Percentiles rank a stretch among this genome's conserved stretches.
Conservation (phyloP, 2,329 filamentous ascomycete species). For the Didymella segeticola region DNA sequence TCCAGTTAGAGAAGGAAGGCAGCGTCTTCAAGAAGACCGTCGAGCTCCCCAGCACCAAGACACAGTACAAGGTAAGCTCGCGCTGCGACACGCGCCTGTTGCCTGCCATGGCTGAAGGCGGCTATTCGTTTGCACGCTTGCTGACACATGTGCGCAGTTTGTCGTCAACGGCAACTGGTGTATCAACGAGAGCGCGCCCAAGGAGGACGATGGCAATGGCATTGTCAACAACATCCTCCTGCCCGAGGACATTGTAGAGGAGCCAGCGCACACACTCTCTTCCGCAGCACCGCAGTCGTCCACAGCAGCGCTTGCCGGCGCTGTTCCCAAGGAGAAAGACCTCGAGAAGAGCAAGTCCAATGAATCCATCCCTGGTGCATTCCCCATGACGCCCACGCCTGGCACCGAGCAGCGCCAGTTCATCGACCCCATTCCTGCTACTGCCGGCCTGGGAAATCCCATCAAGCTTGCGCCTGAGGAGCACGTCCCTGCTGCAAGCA, state of each 20-base stretch:
- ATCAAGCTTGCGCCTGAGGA: conserved; percentile 80
- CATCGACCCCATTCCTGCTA: conserved; percentile 66
- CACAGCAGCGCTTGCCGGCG: conserved; percentile 72
- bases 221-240: conserved; percentile 94
- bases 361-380: conserved; percentile 65
- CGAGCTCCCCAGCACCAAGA: conserved; percentile 72
- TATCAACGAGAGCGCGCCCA: conserved; percentile 78
- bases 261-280: conserved; percentile 64
- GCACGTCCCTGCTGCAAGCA: conserved; percentile 72
- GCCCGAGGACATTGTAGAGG: conserved; percentile 69
- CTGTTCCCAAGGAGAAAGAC: conserved; percentile 65
- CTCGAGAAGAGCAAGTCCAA: conserved; percentile 29
- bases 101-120: conserved; percentile 8
- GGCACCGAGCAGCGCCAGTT: conserved; percentile 55
- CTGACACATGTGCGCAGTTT: conserved; percentile 66
- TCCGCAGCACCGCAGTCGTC: conserved; percentile 74
- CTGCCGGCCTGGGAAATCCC: conserved; percentile 73
- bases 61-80: conserved; percentile 87
- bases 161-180: conserved; percentile 93
- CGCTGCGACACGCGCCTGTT: conserved; percentile 8
- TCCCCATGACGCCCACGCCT: conserved; percentile 73
- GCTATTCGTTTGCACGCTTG: conserved; percentile 15
- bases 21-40: conserved; percentile 80
- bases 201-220: conserved; percentile 80
- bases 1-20: conserved; percentile 79